Evolutionary conservation across 371 early-diverging fungal species (phyloP).

Genomic region (Circinella umbellata): DNA sequence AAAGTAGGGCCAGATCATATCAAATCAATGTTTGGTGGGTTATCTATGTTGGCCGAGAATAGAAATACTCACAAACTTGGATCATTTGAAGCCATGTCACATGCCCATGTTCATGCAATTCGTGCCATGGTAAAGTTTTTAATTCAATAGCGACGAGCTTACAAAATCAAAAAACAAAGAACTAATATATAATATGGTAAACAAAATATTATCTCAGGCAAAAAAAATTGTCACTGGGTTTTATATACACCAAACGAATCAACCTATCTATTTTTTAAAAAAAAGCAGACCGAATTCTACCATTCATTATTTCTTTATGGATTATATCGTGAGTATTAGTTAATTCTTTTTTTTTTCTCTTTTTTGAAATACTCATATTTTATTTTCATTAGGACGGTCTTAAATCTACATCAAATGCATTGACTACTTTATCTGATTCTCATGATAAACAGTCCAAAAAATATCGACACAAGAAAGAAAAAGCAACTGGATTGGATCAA

Average conservation of each 20-base stretch:
- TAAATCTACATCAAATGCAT: too few species aligned
- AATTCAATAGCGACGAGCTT: neutral
- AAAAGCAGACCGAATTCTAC: neutral
- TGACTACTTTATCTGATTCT: too few species aligned
- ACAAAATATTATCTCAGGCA: neutral
- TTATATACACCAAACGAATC: neutral
- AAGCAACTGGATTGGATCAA: too few species aligned
- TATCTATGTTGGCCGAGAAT: neutral
- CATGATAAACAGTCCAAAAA: too few species aligned
- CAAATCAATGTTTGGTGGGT: neutral
- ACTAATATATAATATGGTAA: neutral
- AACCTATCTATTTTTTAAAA: neutral
- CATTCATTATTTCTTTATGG: conserved; percentile 4
- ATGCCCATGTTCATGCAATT: neutral
- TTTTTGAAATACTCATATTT: neutral
- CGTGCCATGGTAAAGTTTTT: neutral
- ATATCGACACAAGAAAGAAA: too few species aligned
- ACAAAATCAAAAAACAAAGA: neutral
- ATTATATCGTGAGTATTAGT: neutral
- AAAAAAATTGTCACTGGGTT: neutral
- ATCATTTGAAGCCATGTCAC: neutral
- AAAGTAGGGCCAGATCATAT: neutral
- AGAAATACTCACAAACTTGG: neutral
- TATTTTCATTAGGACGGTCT: too few species aligned
- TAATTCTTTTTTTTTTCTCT: too few species aligned